Base-by-base conservation (phyloP, 2,329 filamentous ascomycete genomes). In the Colletotrichum sp. region DNA sequence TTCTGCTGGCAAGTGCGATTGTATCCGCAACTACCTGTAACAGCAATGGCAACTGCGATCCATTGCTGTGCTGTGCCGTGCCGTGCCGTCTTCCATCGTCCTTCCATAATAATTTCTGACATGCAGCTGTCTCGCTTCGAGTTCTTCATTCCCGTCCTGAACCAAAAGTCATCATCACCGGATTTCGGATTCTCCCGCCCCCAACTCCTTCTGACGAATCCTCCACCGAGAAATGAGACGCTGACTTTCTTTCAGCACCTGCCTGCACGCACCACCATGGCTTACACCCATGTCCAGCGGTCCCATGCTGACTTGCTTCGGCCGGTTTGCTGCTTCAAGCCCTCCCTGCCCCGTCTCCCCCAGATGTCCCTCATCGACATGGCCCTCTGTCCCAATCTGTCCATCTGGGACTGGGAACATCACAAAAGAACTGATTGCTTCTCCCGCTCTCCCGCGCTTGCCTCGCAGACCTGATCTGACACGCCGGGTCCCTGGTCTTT, bases 401-500 rank as follows among this genome's bases (percentile, higher is more conserved):
- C 55, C 16, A 28, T 16, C 55, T 34, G 36, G 24, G 7, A 62
- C 24, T 34, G 32, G 8, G 18, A 12, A 9, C 44, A 34, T 67
- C 69, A 52, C 44, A 21, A 52, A 13, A 52, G n/a, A 21, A 34
- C 52, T 34, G 28, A 57, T 55, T 63, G 36, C 12, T 57, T 72
- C 34, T 59, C 30, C 24, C 64, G 34, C 63, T 55, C 24, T 13
- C 28, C 62, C 69, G 34, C 28, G 57, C 62, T 16, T 34, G 32
- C 21, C 62, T 64, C 62, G 68, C 67, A 60, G 60, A 28, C 72
- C 68, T 75, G 72, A 52, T 66, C 60, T 64, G 72, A 75, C 62
- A 60, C 49, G 72, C 63, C 13, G 60, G 34, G 55, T 62, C 18
- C 55, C 57, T 44, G 34, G 13, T 26, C 28, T 44, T 44, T 24